These are phyloP conservation scores for Salix exigua DNA, from an alignment of 345 rosid genomes.

Conservation along the genomic window DNA sequence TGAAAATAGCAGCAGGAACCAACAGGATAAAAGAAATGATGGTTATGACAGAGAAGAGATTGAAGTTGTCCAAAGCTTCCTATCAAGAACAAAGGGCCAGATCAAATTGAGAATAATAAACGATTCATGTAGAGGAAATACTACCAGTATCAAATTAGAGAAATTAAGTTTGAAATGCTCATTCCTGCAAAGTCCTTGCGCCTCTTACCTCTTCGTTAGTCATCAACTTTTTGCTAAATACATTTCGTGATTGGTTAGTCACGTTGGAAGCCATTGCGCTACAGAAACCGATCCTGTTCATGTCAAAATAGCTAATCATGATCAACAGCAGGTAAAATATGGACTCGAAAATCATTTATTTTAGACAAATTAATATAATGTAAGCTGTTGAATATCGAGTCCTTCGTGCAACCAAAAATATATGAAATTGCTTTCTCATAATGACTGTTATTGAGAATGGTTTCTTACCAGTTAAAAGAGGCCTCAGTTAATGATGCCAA, in stretches of 20 bases:
- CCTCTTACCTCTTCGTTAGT: conserved; percentile 48
- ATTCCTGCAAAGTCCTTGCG: not conserved
- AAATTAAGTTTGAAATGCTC: not conserved
- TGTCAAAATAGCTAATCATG: conserved; percentile 1
- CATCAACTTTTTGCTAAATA: conserved; percentile 80
- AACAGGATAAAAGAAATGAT: conserved; percentile 57
- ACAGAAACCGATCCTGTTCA: conserved; percentile 72
- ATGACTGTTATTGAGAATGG: not conserved
- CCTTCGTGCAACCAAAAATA: too few species aligned
- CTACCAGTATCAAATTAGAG: not conserved
- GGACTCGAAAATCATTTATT: not conserved
- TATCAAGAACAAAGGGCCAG: conserved; percentile 20
- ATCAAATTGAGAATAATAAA: not conserved
- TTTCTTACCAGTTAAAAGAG: conserved; percentile 72
- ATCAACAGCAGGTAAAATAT: not conserved
- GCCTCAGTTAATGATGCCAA: conserved; percentile 78
- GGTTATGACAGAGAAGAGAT: conserved; percentile 77
- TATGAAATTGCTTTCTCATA: not conserved
- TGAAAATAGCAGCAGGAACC: conserved; percentile 60
- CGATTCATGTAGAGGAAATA: not conserved
- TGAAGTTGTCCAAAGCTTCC: conserved; percentile 82
- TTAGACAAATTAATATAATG: not conserved
- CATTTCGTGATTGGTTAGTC: conserved; percentile 83
- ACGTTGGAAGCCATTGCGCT: conserved; percentile 94
- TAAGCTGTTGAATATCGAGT: not conserved